Evolutionary conservation across 805 yeast genomes (phyloP), one percentile per base, ranked within the genome.

Genomic region (Barnettozyma salicaria): DNA sequence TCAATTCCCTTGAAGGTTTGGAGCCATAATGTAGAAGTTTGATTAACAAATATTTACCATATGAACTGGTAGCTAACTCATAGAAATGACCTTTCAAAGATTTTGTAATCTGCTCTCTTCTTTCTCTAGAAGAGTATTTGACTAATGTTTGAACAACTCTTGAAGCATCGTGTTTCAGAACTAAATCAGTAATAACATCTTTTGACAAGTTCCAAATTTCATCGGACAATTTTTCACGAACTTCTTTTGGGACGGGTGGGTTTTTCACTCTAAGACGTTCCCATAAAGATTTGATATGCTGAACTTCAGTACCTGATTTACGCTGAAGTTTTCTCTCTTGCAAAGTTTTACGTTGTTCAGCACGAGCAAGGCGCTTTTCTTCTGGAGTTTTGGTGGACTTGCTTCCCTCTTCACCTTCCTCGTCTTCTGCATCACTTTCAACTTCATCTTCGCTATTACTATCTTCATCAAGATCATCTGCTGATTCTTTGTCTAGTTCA

Each of bases 131-230:
- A 10, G 92, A 79, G 58, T 84, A 87, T 60, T 90, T 90, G 43
- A 90, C 80, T 48, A 90, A 72, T 2, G 97, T 88, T 64, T 90
- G 98, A 28, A 90, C 94, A 39, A 90, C 90, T 65, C 98, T 76
- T 18, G 96, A 86, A 8, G 97, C 90, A 68, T 90, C 97, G 58
- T 90, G 98, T 67, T 92, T 88, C 65, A 90, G 61, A 23, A 90
- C 96, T 48, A 90, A 71, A 52, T 90, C 97, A 44, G 75, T 74
- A 39, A 88, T 72, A 36, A 79, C 77, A 52, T 81, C 87, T 52
- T 82, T 76, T 34, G 94, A 68, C 43, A 86, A 70, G 18, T 72
- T 79, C 96, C 96, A 89, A 30, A 85, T 78, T 62, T 89, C 90
- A 50, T 81, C 72, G 49, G 89, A 77, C 36, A 88, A 67, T 60